phyloP scores from a whole-genome alignment of 441 rosid genomes.

The Gossypium gossypioides region DNA sequence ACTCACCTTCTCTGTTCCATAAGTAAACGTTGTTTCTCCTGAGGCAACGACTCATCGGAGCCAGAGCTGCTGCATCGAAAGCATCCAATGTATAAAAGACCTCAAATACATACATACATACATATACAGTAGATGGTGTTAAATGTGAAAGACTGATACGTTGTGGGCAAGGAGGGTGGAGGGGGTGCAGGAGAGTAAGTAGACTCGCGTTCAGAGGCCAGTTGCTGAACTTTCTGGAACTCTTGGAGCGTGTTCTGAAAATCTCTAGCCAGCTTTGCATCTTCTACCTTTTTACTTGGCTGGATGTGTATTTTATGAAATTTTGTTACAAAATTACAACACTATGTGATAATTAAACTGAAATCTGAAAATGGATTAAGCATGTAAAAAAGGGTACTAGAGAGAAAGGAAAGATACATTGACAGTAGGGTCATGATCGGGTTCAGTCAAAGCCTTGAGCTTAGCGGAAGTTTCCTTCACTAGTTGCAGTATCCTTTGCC shows the following conservation, averaged over 20 bases:
- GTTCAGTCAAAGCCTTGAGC: conserved; percentile 53
- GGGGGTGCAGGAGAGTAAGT: conserved; percentile 41
- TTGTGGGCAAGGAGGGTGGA: conserved; percentile 25
- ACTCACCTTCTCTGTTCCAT: conserved; percentile 38
- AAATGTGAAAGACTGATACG: conserved; percentile 16
- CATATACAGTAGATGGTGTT: background rate
- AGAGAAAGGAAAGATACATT: conserved; percentile 19
- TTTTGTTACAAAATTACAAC: background rate
- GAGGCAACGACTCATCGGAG: conserved; percentile 28
- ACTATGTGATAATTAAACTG: background rate
- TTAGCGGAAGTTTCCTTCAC: conserved; percentile 57
- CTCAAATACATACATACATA: background rate
- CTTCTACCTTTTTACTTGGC: conserved; percentile 55
- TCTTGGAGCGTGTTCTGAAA: conserved; percentile 50
- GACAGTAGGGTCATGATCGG: conserved; percentile 34
- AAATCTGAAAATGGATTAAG: background rate
- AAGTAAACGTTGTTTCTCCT: conserved; percentile 37
- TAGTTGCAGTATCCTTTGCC: conserved; percentile 54
- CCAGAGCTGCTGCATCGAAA: conserved; percentile 31
- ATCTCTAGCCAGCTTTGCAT: conserved; percentile 67
- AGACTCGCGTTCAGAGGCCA: conserved; percentile 61
- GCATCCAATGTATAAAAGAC: background rate
- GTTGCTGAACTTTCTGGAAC: conserved; percentile 61
- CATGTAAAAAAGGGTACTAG: background rate
- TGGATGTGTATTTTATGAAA: conserved; percentile 9